Base-by-base conservation (phyloP, 23 red algal species). In the Gracilaria domingensis region DNA sequence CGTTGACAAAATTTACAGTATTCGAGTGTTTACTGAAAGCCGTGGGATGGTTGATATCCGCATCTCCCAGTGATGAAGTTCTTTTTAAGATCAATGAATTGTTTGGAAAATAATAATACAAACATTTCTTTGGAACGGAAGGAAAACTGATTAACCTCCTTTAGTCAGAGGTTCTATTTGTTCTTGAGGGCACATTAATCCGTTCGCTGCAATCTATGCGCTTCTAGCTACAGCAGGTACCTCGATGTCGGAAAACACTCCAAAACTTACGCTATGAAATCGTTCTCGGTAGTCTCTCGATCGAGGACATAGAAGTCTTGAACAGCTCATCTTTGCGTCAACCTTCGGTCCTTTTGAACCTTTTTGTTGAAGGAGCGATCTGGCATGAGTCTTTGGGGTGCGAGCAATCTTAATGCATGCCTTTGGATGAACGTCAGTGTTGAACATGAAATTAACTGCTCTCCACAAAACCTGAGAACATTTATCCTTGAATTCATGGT, bases 211-310 rank as follows among this genome's bases (percentile, higher is more conserved):
- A 66, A 96, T 71, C 84, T 78, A 83, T 2, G 70, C 89, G n/a
- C 66, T 81, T 4, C 80, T 85, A 33, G 90, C 89, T 23, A 89
- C 83, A 29, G 95, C 95, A 28, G 95, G 95, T 28, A 96, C 89
- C 17, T 89, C 95, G 26, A 96, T 81, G 0, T 89, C 95, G 21
- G 95, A 89, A 93, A 96, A 96, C 56, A 79, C 79, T 56, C 85
- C 78, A 62, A 93, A 83, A 49, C 89, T 83, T 29, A 89, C 88
- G 20, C 80, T 23, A 29, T 44, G 81, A 29, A 96, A 73, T 0
- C 89, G 83, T 57, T 91, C 21, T 4, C 53, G 53, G 30, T 47
- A 79, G 18, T 32, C 25, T 0, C 39, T 28, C 32, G 37, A 44
- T 29, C 65, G 64, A n/a, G 76, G 64, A 32, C 85, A 76, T 58